Evolutionary conservation across 2,329 filamentous ascomycete species (phyloP).

Genomic region (Microsporum ferrugineum): DNA sequence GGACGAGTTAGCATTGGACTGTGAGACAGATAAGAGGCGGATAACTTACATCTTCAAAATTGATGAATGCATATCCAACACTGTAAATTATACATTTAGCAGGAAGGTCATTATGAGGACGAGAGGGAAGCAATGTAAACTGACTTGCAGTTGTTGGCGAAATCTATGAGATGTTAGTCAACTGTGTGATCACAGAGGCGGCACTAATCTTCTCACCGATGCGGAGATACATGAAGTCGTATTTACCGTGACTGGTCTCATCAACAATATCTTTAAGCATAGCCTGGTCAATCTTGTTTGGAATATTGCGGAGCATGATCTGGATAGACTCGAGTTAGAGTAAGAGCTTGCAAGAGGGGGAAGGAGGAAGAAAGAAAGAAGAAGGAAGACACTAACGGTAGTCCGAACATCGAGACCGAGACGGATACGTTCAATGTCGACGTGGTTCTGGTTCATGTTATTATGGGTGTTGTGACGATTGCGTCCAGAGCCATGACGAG

Average conservation of each 20-base stretch:
- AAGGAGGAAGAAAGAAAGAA: neutral
- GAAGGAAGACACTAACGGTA: constrained; percentile 44
- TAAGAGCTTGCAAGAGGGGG: constrained; percentile 8
- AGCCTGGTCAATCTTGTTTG: constrained; percentile 68
- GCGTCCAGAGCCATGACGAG: constrained; percentile 20
- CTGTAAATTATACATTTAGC: constrained; percentile 34
- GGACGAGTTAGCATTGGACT: constrained; percentile 26
- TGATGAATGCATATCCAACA: constrained; percentile 95
- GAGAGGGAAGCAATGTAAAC: constrained; percentile 23
- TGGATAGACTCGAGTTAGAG: constrained; percentile 24
- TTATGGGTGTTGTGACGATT: constrained; percentile 18
- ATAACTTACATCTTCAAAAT: constrained; percentile 64
- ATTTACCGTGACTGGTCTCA: constrained; percentile 64
- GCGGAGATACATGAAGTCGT: constrained; percentile 89
- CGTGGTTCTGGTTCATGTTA: constrained; percentile 31
- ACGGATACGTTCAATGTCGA: constrained; percentile 35
- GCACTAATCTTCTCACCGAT: constrained; percentile 45
- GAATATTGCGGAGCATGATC: constrained; percentile 94
- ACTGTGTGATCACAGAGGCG: neutral
- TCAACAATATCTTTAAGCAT: constrained; percentile 73
- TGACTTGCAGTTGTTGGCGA: constrained; percentile 72
- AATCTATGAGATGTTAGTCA: constrained; percentile 41
- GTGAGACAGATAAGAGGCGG: neutral
- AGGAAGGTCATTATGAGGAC: neutral
- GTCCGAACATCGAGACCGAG: constrained; percentile 62